Evolutionary conservation across 2,329 filamentous ascomycete genomes (phyloP), one percentile per base, ranked within the genome.

Genomic region (Pestalotiopsis sp.): DNA sequence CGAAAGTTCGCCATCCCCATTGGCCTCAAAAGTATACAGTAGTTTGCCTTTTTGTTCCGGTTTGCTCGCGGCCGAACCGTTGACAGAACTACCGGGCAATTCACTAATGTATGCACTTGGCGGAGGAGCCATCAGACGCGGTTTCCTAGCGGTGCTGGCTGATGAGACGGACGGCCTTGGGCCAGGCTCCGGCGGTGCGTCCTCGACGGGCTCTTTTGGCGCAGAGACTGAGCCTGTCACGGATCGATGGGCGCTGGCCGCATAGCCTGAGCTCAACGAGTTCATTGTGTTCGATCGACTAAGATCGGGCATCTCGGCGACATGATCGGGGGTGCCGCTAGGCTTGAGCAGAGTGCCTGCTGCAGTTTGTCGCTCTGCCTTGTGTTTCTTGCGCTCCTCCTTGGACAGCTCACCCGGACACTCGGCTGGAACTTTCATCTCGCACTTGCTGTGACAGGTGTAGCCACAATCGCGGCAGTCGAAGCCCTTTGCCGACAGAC

Each of bases 391-490:
- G 83, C 91, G 95, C 75, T 97, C 95, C 71, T 98, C 96, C 81
- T 98, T 99, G 71, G 87, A 91, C 77, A 96, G 90, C 77, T 98
- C 96, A 64, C 96, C 96, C 0, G 96, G 96, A 77, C 96, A 99
- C 77, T 97, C 93, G 7, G 96, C 93, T 0, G 96, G 94, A 0
- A 98, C 96, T 81, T 98, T 99, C 92, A 99, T 96, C 83, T 99
- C 94, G 79, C 96, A 99, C 82, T 99, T 99, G 84, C 91, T 97
- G 82, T 99, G 96, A 77, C 96, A 99, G 1, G 95, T 98, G 82
- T 98, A 99, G 41, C 97, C 96, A 77, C 96, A 99, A 79, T 98
- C 95, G 74, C 92, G 90, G 77, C 96, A 99, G 78, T 97, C 95
- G 77, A 97, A 97, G 0, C 96, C 96, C 82, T 99, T 99, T 49